Evolutionary conservation across 2,329 filamentous ascomycete species (phyloP).

Genomic region (Fusarium pininemorale): DNA sequence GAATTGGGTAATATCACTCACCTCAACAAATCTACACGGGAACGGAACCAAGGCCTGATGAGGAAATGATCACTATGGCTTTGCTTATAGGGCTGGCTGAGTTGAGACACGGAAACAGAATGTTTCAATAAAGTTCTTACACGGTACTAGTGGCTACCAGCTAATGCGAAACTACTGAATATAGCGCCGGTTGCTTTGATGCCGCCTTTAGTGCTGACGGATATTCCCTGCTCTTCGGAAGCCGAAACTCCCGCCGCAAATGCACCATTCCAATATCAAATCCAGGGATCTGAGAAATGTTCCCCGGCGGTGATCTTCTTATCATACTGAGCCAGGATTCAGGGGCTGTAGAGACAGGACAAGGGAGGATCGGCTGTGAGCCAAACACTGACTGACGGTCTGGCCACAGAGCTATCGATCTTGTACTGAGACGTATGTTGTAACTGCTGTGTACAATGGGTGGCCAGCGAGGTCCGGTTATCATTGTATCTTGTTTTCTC

Average conservation of each 20-base stretch:
- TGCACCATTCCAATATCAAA: neutral
- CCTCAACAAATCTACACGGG: neutral
- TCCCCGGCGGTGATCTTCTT: neutral
- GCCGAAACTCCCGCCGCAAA: neutral
- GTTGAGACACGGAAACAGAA: neutral
- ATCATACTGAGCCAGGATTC: neutral
- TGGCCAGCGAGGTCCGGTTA: neutral
- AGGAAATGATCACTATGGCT: neutral
- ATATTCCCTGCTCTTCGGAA: neutral
- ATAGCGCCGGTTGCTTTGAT: neutral
- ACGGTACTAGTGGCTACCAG: neutral
- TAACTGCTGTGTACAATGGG: neutral
- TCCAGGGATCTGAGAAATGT: neutral
- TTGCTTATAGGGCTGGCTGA: neutral
- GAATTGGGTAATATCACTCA: neutral
- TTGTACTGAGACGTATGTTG: neutral
- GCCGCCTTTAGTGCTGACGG: neutral
- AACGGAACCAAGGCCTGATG: neutral
- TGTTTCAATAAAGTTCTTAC: neutral
- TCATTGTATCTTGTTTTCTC: fast-evolving
- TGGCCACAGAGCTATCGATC: neutral
- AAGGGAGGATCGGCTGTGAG: neutral
- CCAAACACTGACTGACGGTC: neutral
- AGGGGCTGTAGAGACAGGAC: neutral
- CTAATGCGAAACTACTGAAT: neutral